phyloP scores from a whole-genome alignment of 2,329 filamentous ascomycete genomes.

The Stachybotrys chlorohalonatus region DNA sequence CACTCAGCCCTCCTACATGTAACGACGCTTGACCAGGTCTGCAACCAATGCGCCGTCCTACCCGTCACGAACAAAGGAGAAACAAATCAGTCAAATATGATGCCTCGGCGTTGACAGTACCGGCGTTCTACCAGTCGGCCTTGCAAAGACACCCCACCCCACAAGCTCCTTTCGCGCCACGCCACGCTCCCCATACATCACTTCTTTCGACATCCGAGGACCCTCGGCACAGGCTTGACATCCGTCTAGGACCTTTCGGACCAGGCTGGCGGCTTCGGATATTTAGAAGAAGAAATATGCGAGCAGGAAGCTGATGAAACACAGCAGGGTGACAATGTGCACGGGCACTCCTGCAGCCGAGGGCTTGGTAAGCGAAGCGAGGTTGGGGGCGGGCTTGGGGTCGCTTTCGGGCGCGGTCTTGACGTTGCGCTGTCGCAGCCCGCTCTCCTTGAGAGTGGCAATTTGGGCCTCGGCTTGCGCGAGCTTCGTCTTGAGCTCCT shows the following conservation, averaged over 20 bases:
- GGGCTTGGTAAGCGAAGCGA: slow-evolving; percentile 45
- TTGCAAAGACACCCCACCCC: no score
- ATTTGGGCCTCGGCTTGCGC: slow-evolving; percentile 68
- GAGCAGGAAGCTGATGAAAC: slow-evolving; percentile 82
- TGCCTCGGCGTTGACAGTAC: not conserved
- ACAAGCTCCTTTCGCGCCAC: not conserved
- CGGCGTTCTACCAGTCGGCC: not conserved
- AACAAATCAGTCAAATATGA: not conserved
- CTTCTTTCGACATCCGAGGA: not conserved
- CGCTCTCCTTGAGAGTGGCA: slow-evolving; percentile 59
- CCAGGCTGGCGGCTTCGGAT: no score
- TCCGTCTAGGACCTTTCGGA: no score
- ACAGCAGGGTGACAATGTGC: slow-evolving; percentile 73
- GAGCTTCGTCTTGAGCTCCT: slow-evolving; percentile 65
- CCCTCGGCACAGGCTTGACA: no score
- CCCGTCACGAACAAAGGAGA: slow-evolving; percentile 3
- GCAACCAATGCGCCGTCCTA: slow-evolving; percentile 3
- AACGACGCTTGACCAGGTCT: not conserved
- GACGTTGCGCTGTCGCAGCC: slow-evolving; percentile 71
- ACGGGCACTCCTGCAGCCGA: slow-evolving; percentile 72
- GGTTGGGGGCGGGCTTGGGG: slow-evolving; percentile 38
- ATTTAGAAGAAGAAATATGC: slow-evolving; percentile 90
- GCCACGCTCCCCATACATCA: not conserved
- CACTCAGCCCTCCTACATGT: not conserved
- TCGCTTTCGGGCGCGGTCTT: slow-evolving; percentile 40